These are phyloP conservation scores for Hypholoma fasciculare DNA, from an alignment of 768 basidiomycete genomes.

Conservation along the genomic window DNA sequence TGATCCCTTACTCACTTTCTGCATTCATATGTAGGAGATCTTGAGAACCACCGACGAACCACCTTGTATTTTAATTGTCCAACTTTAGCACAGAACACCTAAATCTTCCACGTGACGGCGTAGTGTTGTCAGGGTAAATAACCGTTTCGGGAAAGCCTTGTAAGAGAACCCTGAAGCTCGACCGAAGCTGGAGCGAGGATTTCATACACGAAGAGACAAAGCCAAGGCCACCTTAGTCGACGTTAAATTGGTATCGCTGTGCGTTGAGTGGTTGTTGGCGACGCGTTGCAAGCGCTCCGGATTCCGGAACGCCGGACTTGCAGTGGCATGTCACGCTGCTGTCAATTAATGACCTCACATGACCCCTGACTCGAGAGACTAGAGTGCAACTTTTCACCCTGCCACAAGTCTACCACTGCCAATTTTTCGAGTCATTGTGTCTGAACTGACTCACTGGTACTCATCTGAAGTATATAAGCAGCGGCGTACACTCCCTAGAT, in stretches of 20 bases:
- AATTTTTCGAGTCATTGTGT: neutral
- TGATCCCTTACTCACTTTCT: conserved; percentile 14
- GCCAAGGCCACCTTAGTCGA: neutral
- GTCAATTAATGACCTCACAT: conserved; percentile 20
- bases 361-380: conserved; percentile 12
- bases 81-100: neutral
- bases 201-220: neutral
- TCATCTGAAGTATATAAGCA: neutral
- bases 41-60: neutral
- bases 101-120: conserved; percentile 1
- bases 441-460: conserved; percentile 1
- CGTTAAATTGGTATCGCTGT: no score
- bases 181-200: neutral
- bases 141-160: neutral
- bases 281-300: no score
- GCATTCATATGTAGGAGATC: conserved; percentile 17
- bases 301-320: no score
- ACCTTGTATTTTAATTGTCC: conserved; percentile 17
- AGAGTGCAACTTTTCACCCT: conserved; percentile 6
- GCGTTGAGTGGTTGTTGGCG: no score
- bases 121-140: neutral
- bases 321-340: neutral
- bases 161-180: neutral
- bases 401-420: neutral
- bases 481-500: neutral